A percentile compares a stretch with the other conserved stretches of the same genome.
These are phyloP conservation scores for Miamiensis avidus DNA, from an alignment of 169 alveolate genomes.

Conservation along the genomic window DNA sequence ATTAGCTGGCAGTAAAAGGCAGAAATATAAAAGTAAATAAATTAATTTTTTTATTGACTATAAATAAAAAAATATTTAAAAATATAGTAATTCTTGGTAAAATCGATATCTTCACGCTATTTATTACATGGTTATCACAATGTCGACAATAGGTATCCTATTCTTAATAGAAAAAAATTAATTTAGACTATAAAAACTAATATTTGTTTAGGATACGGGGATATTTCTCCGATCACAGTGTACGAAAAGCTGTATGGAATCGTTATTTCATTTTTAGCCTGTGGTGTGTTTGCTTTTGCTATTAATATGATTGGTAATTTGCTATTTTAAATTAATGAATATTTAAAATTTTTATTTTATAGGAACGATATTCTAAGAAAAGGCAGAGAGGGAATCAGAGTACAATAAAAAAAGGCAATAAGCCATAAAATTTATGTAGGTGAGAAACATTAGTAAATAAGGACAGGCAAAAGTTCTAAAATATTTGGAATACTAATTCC, in stretches of 20 bases:
- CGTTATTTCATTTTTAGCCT: not conserved
- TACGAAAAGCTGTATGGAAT: not conserved
- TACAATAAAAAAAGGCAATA: not conserved
- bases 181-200: too few relatives aligned
- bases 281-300: not conserved
- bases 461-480: not conserved
- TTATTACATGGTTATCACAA: not conserved
- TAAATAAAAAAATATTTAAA: too few relatives aligned
- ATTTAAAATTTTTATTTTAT: too few relatives aligned
- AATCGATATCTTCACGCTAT: not conserved
- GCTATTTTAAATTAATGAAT: too few relatives aligned
- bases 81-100: not conserved
- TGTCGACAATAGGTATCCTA: not conserved
- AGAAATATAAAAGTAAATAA: not conserved
- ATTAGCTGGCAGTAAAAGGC: not conserved
- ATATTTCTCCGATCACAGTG: not conserved
- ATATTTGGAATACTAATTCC: not conserved
- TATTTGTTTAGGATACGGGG: not conserved
- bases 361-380: not conserved
- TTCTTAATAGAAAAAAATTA: too few relatives aligned
- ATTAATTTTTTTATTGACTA: too few relatives aligned
- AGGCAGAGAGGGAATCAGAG: not conserved
- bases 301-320: not conserved
- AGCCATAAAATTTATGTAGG: not conserved
- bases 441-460: not conserved